These are phyloP conservation scores for Dictyostelium firmibasis DNA, from an alignment of 78 protist genomes.

Conservation along the genomic window DNA sequence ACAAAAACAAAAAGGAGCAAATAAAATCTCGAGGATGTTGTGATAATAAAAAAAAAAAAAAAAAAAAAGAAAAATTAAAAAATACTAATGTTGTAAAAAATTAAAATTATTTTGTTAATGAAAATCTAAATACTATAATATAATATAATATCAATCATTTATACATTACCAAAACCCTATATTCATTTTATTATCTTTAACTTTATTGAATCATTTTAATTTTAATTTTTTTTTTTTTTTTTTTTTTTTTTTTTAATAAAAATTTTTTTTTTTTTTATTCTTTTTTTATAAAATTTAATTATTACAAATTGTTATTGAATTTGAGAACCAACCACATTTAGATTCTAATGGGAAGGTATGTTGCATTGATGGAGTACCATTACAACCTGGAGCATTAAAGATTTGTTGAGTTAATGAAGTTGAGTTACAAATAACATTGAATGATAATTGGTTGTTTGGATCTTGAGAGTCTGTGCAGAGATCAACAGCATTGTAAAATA, in stretches of 20 bases:
- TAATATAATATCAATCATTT: too few species aligned
- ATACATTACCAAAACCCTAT: too few species aligned
- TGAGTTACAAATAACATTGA: background rate
- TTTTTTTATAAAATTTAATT: background rate
- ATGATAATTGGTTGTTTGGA: constrained; percentile 6
- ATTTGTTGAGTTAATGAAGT: background rate
- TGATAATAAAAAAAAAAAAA: too few species aligned
- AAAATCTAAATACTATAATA: too few species aligned
- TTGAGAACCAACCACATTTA: constrained; percentile 5
- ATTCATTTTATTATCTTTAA: too few species aligned
- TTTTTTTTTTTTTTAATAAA: background rate
- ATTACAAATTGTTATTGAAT: constrained; percentile 2
- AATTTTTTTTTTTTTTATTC: background rate
- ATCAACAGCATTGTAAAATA: background rate
- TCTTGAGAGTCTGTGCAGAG: background rate
- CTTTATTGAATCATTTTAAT: too few species aligned
- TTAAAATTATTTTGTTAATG: too few species aligned
- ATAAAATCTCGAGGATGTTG: too few species aligned
- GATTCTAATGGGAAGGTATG: background rate
- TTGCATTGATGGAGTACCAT: background rate
- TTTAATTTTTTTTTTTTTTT: background rate
- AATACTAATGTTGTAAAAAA: too few species aligned
- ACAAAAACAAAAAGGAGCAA: too few species aligned
- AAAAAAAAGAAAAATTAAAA: too few species aligned
- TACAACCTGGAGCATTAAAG: background rate